Conservation (phyloP, 2,329 filamentous ascomycete genomes). For the Penicillium janthinellum region DNA sequence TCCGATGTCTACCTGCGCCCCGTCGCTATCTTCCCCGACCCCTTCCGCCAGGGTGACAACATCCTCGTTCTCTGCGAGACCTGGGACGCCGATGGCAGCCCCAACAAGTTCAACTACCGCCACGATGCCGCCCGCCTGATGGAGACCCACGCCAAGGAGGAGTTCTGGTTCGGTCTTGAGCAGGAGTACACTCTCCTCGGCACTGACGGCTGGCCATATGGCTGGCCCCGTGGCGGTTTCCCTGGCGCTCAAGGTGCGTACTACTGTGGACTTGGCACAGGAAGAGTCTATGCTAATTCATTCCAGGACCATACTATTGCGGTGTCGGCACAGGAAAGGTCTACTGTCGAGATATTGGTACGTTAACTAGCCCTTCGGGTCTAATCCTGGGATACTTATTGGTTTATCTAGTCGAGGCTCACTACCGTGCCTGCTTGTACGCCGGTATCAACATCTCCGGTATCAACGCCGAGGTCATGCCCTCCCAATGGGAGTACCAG, state of each 20-base stretch:
- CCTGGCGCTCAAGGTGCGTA: conserved; percentile 91
- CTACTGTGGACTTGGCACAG: conserved; percentile 97
- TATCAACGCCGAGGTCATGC: conserved; percentile 99
- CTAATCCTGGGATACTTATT: too few species aligned
- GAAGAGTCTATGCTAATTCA: conserved; percentile 72
- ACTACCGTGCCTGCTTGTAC: conserved; percentile 89
- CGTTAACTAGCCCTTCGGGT: too few species aligned
- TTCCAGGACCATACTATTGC: too few species aligned
- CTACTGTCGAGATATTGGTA: conserved; percentile 84
- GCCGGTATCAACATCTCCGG: conserved; percentile 91
- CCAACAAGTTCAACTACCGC: conserved; percentile 98
- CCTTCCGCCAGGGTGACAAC: conserved; percentile 87
- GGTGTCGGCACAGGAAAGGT: conserved; percentile 97
- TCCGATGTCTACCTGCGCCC: conserved; percentile 97
- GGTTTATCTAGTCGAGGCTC: conserved; percentile 68
- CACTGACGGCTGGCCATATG: conserved; percentile 82
- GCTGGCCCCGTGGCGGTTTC: conserved; percentile 86
- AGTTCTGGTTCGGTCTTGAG: conserved; percentile 97
- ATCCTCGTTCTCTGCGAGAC: conserved; percentile 93
- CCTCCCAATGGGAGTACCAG: conserved; percentile 97
- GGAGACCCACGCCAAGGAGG: conserved; percentile 77
- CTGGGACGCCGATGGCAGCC: conserved; percentile 89
- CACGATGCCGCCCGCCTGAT: conserved; percentile 89
- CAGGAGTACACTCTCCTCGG: conserved; percentile 97
- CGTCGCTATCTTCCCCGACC: conserved; percentile 84